Base-by-base conservation (phyloP, 1,284 basidiomycete species). In the Ustilago curta region DNA sequence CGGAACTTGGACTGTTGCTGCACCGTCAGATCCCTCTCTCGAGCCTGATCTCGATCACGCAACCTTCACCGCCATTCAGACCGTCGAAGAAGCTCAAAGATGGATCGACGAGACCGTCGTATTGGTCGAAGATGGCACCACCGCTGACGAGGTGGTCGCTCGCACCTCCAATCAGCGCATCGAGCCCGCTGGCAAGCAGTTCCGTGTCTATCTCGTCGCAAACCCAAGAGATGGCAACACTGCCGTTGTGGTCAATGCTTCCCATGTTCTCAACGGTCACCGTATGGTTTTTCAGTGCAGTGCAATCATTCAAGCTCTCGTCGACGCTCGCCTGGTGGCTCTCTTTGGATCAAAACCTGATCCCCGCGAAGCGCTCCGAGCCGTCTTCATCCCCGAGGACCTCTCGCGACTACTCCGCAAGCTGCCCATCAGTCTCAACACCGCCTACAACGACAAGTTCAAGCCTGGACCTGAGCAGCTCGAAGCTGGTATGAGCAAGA, bases 221-320 rank as follows among this genome's bases (percentile, higher is more conserved):
- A 47, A 58, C 9, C 62, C 68, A 2, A 44, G 52, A 2, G 31
- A 56, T 8, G 62, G 62, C 1, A 25, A 45, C 8, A 14, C 40
- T 7, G 52, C 53, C 11, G 7, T 70, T 0, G 44, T 70, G n/a
- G n/a, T 61, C n/a, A 55, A 70, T 25, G 61, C 53, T 23, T 70
- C 68, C 18, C 68, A 70, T 40, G 62, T 65, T 8, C 53, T 70
- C 49, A 64, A 54, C 40, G 68, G 68, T 19, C 68, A 70, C 23
- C 62, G 56, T 9, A 23, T 40, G 16, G 29, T 49, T 27, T n/a
- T 51, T 16, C 61, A 70, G 16, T 49, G 39, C 12, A 47, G 49
- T 31, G 48, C 53, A 4, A 58, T 61, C 23, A 14, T 64, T 16
- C 49, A 64, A n/a, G 68, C 62, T 2, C 53, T 61, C 4, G 43